Evolutionary conservation across 2,329 filamentous ascomycete genomes (phyloP).

Genomic region (Penicillium olsonii): DNA sequence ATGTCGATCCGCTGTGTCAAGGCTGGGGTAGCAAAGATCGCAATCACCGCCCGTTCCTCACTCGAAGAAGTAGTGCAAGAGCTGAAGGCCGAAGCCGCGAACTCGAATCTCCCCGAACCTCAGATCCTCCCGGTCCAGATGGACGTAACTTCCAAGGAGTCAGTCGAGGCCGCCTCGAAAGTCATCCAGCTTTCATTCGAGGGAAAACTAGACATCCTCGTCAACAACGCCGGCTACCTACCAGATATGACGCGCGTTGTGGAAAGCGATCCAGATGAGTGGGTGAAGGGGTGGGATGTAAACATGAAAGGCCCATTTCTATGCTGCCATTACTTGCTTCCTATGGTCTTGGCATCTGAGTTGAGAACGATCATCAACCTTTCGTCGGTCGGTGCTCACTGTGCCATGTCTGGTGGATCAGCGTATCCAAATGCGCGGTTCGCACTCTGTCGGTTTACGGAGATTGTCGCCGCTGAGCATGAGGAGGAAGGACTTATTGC

Average conservation of each 20-base stretch:
- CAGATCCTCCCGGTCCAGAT: constrained; percentile 47
- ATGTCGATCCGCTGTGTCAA: constrained; percentile 59
- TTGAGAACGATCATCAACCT: constrained; percentile 11
- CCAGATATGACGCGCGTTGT: constrained; percentile 26
- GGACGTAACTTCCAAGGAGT: constrained; percentile 45
- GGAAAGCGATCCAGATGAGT: constrained; percentile 38
- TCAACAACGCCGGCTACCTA: constrained; percentile 50
- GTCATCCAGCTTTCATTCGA: constrained; percentile 29
- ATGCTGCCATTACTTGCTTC: constrained; percentile 8
- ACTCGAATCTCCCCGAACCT: constrained; percentile 30
- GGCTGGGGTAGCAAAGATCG: constrained; percentile 55
- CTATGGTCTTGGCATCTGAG: constrained; percentile 5
- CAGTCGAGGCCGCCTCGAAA: constrained; percentile 25
- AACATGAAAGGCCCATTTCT: constrained; percentile 54
- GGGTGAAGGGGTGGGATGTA: constrained; percentile 48
- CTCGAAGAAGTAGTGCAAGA: constrained; percentile 40
- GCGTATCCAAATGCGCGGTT: constrained; percentile 54
- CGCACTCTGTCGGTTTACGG: constrained; percentile 52
- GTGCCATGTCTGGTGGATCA: constrained; percentile 38
- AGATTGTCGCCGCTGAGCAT: constrained; percentile 53
- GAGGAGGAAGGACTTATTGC: constrained; percentile 44
- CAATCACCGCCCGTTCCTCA: constrained; percentile 55
- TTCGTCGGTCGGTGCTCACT: constrained; percentile 37
- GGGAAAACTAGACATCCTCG: constrained; percentile 44
- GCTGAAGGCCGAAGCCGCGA: constrained; percentile 38